Evolutionary conservation across 2,329 filamentous ascomycete genomes (phyloP), one percentile per base, ranked within the genome.

Genomic region (Claviceps maximensis): DNA sequence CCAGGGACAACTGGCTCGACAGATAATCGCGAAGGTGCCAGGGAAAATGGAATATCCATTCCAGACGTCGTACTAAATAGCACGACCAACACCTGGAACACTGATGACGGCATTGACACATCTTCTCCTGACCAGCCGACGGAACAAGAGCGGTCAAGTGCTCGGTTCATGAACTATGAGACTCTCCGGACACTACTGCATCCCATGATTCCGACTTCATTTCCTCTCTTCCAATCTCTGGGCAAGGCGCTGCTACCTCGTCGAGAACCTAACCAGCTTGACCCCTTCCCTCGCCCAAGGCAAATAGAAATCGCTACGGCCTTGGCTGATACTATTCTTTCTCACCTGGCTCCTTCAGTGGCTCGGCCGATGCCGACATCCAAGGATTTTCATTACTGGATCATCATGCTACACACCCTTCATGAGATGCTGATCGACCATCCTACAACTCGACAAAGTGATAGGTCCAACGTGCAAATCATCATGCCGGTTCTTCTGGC

Each of bases 211-310:
- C 82, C 83, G 9, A 84, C 84, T 3, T 85, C 90, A n/a, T 86
- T 88, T 19, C 84, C 86, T 0, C 86, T 97, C 59, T 86, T 95
- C 63, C 88, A 95, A 62, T 84, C 83, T 1, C 73, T 97, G 45
- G 91, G 91, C 13, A 93, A 89, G 66, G 80, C 86, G 17, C 73
- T 97, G 23, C 75, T 95, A 4, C 81, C 82, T 45, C 86, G 88
- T 54, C 82, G 89, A 49, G 82, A 82, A 56, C 58, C 62, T 33
- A 62, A 64, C 29, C 64, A 67, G 40, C 76, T 80, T 29, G 89
- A 96, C 60, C 61, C 71, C 2, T 84, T 74, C 58, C 62, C 74
- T 53, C 69, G 79, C 57, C 69, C 72, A 51, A 72, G 76, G 53
- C 80, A 84, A 56, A 60, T 78, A 38, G 70, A 72, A 51, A 70